Evolutionary conservation across 306 rosid species (phyloP), one percentile per base, ranked within the genome.

Genomic region (Delonix regia): DNA sequence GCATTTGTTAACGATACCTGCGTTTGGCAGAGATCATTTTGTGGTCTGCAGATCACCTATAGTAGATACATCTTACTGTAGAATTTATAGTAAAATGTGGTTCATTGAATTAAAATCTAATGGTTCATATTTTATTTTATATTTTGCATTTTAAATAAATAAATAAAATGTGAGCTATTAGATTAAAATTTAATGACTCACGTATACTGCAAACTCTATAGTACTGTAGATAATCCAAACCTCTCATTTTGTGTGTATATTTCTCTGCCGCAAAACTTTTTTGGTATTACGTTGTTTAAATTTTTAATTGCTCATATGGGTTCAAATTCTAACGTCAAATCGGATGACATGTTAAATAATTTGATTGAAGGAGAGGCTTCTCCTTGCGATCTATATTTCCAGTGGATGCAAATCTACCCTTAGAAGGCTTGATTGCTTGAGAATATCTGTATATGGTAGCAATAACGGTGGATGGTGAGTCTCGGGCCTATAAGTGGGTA

Each of bases 1-100:
- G 64, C 63, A 68, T 60, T 73, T 73, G 61, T 65, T 25, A 15
- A 39, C 27, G 6, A 47, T 47, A 45, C 49, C 44, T 42, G 39
- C 47, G 51, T 18, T 28, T 52, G 55, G 15, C 45, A 7, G 42
- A 56, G 72, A n/a, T 56, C 49, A 16, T 42, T 65, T 69, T 22
- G 9, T 21, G 1, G n/a, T n/a, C n/a, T n/a, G n/a, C n/a, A n/a
- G n/a, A n/a, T n/a, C n/a, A n/a, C n/a, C n/a, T n/a, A n/a, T n/a
- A n/a, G n/a, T n/a, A n/a, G n/a, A n/a, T n/a, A n/a, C n/a, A n/a
- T n/a, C n/a, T n/a, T n/a, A n/a, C n/a, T n/a, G n/a, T n/a, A n/a
- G n/a, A n/a, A n/a, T n/a, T n/a, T n/a, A n/a, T n/a, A n/a, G n/a
- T n/a, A n/a, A n/a, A n/a, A n/a, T n/a, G n/a, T n/a, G n/a, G n/a